Base-by-base conservation (phyloP, 2,329 filamentous ascomycete species). In the Xylariaceae sp. region DNA sequence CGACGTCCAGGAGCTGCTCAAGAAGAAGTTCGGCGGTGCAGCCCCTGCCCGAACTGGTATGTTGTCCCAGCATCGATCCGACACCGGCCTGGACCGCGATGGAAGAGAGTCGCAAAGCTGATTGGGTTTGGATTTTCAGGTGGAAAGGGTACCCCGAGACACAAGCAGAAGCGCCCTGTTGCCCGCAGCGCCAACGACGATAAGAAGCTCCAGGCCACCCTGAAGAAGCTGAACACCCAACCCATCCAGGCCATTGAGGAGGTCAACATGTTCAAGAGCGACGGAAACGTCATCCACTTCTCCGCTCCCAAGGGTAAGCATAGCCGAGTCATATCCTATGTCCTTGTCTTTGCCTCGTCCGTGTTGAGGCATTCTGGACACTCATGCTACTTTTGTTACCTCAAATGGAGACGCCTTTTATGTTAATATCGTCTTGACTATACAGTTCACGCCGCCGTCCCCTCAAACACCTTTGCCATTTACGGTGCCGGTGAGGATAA, bases 191-290 rank as follows among this genome's bases (percentile, higher is more conserved):
- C 89, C 74, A 91, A 90, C 77, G 94, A 99, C 76, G 94, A 99
- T 88, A 97, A 97, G 91, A 99, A 99, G 87, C 91, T 99, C 64
- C 94, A 99, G 82, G 86, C 88, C 60, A 82, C 91, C 60, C 85
- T 99, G 66, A 99, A 99, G 90, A 99, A 99, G 89, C 87, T 99
- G 77, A 97, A 97, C 80, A 93, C 96, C 56, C 94, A 99, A 86
- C 94, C 94, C 71, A 97, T 99, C 79, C 92, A 96, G 83, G 91
- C 90, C 65, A 99, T 99, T 71, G 94, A 99, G 87, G 94, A 99
- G 84, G 94, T 99, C 77, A 99, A 99, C 88, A 99, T 99, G 94
- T 99, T 99, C 88, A 99, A 99, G 89, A 89, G 90, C 75, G 94
- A 99, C 75, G 94, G 94, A 77, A 99, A 99, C 78, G 94, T 99